Base-by-base conservation (phyloP, 2,329 filamentous ascomycete species). In the Parastagonospora nodorum region DNA sequence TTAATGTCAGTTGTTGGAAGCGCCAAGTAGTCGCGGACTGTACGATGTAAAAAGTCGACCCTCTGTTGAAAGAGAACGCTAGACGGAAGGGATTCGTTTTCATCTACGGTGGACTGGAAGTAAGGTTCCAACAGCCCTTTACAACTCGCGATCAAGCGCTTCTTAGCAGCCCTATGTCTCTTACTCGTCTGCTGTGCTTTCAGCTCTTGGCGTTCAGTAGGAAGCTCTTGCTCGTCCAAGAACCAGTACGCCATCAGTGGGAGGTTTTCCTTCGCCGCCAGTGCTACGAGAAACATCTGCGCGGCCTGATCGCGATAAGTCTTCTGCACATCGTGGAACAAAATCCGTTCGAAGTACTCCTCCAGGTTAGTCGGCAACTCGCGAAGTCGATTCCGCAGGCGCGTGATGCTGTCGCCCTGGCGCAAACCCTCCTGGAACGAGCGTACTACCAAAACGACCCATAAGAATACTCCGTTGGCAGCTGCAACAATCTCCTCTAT, bases 21-120 rank as follows among this genome's bases (percentile, higher is more conserved):
- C 32, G 82, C 30, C 15, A 55, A 33, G 27, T 48, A 55, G 10
- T 55, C 52, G 4, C 37, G n/a, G 24, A 51, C 48, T 2, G 52
- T 51, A 10, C 52, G 43, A 30, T 50, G 51, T 6, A 54, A 40
- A 42, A 54, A 54, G 11, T 40, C 51, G 2, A 54, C 51, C 12
- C 27, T 32, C 2, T 50, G 42, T n/a, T 37, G 27, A 29, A 39
- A 36, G 24, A 54, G 36, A 31, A 31, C 35, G 11, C 39, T 28
- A 14, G 33, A 38, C 1, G 31, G 42, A 16, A 45, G 27, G 5
- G 19, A 14, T 6, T 14, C 27, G 2, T 37, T 7, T 14, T 30
- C 32, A 16, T 29, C 11, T 16, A 11, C 27, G 30, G 32, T 6
- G 4, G 8, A 28, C 15, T 27, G 8, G 16, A 6, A 8, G n/a